Percentiles rank a stretch among this genome's conserved stretches.
Evolutionary conservation across 2,329 filamentous ascomycete genomes (phyloP).

Genomic region (Coniochaeta pulveracea): DNA sequence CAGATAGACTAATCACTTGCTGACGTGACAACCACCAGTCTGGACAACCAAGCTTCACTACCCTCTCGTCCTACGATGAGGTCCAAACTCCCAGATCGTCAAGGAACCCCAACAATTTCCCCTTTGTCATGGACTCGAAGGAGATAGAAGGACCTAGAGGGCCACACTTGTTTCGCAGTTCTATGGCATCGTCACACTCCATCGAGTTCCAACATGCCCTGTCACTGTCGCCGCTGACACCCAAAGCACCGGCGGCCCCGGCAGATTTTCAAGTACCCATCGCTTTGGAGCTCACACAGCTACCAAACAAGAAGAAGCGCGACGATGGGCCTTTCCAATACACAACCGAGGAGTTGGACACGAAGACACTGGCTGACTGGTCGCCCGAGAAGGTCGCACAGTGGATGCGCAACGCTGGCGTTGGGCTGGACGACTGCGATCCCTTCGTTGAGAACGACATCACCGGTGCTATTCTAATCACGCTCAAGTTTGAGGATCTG

Average conservation of each 20-base stretch:
- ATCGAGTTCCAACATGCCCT: slow-evolving; percentile 42
- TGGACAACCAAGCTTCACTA: slow-evolving; percentile 66
- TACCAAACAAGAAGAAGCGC: slow-evolving; percentile 24
- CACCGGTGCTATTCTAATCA: slow-evolving; percentile 73
- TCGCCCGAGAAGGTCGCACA: slow-evolving; percentile 66
- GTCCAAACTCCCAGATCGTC: slow-evolving; percentile 63
- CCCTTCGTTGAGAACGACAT: slow-evolving; percentile 91
- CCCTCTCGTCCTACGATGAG: slow-evolving; percentile 79
- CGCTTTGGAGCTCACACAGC: slow-evolving; percentile 23
- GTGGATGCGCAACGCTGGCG: slow-evolving; percentile 76
- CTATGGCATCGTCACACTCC: slow-evolving; percentile 42
- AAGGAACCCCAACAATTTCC: slow-evolving; percentile 47
- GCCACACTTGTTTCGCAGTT: slow-evolving; percentile 75
- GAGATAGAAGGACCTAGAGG: slow-evolving; percentile 71
- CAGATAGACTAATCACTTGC: too few relatives aligned
- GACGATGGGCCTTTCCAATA: slow-evolving; percentile 44
- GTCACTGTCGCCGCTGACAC: slow-evolving; percentile 63
- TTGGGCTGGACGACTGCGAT: slow-evolving; percentile 67
- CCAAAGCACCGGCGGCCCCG: slow-evolving; percentile 40
- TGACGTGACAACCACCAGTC: slow-evolving; percentile 34
- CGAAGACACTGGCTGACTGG: slow-evolving; percentile 53
- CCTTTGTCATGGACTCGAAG: slow-evolving; percentile 49
- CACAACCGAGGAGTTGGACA: slow-evolving; percentile 45
- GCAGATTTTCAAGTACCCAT: slow-evolving; percentile 24
- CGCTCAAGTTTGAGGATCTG: slow-evolving; percentile 83